Percentiles rank a stretch among this genome's conserved stretches.
These are phyloP conservation scores for Nakataea oryzae DNA, from an alignment of 2,329 filamentous ascomycete genomes.

Conservation along the genomic window DNA sequence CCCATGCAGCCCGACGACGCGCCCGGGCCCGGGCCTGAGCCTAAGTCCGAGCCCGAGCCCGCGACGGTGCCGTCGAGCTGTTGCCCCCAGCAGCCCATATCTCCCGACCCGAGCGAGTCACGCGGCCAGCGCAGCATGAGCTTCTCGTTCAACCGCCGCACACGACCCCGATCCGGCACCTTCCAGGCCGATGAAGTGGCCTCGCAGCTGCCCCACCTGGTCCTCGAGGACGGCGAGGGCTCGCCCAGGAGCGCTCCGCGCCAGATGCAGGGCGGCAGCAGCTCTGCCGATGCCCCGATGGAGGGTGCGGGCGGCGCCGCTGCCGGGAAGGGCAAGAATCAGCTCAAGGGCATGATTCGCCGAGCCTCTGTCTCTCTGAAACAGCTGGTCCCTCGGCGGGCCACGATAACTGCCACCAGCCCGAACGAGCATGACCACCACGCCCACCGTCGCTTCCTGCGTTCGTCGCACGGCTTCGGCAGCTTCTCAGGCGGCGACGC, in stretches of 20 bases:
- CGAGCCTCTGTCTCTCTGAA: constrained; percentile 44
- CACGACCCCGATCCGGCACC: constrained; percentile 31
- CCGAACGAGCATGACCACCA: constrained; percentile 14
- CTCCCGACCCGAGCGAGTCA: too few relatives aligned
- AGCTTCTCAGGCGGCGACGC: constrained; percentile 2
- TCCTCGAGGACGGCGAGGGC: constrained; percentile 14
- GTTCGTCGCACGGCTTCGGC: constrained; percentile 17
- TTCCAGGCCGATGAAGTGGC: constrained; percentile 20
- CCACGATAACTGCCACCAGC: constrained; percentile 25
- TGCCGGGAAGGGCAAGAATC: constrained; percentile 15
- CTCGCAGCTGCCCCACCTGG: constrained; percentile 11
- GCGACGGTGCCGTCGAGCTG: constrained; percentile 10
- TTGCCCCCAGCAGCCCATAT: constrained; percentile 19
- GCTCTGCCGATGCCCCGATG: not conserved
- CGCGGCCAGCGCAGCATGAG: constrained; percentile 32
- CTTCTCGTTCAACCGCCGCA: constrained; percentile 36
- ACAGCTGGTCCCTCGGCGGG: constrained; percentile 37
- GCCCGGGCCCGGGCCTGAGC: too few relatives aligned
- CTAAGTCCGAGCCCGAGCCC: constrained; percentile 3
- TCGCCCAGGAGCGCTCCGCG: not conserved
- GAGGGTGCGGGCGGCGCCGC: constrained; percentile 5
- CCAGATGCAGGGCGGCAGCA: not conserved
- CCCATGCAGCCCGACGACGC: not conserved
- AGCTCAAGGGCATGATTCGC: constrained; percentile 40
- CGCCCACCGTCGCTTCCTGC: constrained; percentile 7